Evolutionary conservation across 352 stramenopile species (phyloP), one percentile per base, ranked within the genome.

Genomic region (Albugo candida): DNA sequence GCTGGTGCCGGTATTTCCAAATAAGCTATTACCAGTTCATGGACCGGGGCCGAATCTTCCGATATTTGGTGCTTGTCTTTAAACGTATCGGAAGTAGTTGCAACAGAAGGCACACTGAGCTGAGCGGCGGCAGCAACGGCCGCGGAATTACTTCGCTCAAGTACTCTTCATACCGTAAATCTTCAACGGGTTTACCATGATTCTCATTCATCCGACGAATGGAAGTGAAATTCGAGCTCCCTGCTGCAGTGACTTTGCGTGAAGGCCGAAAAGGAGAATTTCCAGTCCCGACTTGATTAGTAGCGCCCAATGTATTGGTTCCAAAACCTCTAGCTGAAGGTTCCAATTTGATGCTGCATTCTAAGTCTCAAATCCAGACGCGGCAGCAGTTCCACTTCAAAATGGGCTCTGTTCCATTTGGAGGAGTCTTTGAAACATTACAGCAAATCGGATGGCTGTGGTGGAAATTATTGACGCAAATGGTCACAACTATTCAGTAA

Each of bases 91-190:
- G 55, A 46, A 18, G 60, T 68, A 38, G 57, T 59, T 11, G 53
- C 59, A 11, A 56, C 57, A 6, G 64, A 52, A 20, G 67, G 63
- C 11, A 59, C 63, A 34, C 76, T 77, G 46, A 72, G 48, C 21
- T 57, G 62, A 11, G 65, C 58, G 0, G 58, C 59, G 6, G 67
- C 65, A 39, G 74, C 57, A 11, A 61, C 61, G 5, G 66, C 55
- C 31, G 62, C 60, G 8, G 73, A 67, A 51, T 86, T 69, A 6
- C 65, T 80, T 36, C 69, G 69, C 59, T 86, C 41, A 83, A 48
- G 36, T 84, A 84, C 34, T 87, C 75, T 64, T 84, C 75, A 36
- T 70, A 83, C 11, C 74, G 70, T 10, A 86, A 54, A 43, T 86
- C 74, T 56, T 86, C 74, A 1, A 56, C 59, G 6, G 71, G 81